Evolutionary conservation across 495 filamentous ascomycete genomes (phyloP).

Genomic region (Penicillium mononematosum): DNA sequence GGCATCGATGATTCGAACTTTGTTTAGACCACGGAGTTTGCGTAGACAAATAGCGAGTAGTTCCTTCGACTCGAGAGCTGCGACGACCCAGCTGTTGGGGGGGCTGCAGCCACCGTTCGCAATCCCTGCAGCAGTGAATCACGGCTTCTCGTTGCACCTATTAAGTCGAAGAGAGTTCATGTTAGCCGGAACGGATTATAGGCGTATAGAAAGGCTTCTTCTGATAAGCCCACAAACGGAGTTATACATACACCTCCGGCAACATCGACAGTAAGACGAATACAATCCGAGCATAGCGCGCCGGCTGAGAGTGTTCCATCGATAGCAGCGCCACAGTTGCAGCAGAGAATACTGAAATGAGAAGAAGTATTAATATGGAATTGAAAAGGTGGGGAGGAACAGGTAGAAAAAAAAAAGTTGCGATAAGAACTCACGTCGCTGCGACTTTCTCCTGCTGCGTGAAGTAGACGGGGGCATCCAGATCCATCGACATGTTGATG

Average conservation of each 20-base stretch:
- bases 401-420: conserved; percentile 15
- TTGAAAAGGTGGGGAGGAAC: background rate
- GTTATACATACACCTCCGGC: conserved; percentile 58
- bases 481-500: conserved; percentile 66
- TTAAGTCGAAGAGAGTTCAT: background rate
- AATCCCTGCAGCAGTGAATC: conserved; percentile 83
- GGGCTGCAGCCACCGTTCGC: conserved; percentile 90
- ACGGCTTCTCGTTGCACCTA: conserved; percentile 76
- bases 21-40: conserved; percentile 74
- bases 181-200: background rate
- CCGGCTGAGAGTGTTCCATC: conserved; percentile 84
- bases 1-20: conserved; percentile 90
- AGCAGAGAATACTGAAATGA: conserved; percentile 75
- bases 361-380: background rate
- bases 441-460: conserved; percentile 46
- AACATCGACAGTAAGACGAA: conserved; percentile 89
- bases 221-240: background rate
- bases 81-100: conserved; percentile 83
- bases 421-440: conserved; percentile 56
- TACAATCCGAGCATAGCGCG: conserved; percentile 90
- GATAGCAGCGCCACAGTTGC: conserved; percentile 91
- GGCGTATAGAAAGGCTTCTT: background rate
- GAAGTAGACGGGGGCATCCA: conserved; percentile 63
- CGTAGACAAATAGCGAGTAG: conserved; percentile 85
- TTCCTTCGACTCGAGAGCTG: conserved; percentile 80